Percentiles rank a stretch among this genome's conserved stretches.
phyloP scores from a whole-genome alignment of 495 filamentous ascomycete genomes.

The Annulohypoxylon moriforme region DNA sequence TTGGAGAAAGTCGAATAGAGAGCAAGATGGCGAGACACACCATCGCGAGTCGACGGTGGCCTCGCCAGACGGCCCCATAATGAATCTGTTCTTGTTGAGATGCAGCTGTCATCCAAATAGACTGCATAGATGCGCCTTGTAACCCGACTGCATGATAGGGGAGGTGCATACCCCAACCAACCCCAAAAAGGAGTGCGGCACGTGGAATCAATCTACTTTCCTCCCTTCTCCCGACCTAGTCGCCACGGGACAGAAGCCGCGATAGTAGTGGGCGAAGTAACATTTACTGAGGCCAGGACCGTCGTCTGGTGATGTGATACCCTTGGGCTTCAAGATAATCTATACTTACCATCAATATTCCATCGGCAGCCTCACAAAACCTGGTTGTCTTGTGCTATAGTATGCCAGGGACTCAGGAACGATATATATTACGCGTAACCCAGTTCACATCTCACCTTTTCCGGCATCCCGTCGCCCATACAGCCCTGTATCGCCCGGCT shows the following conservation, averaged over 20 bases:
- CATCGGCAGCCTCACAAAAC: slow-evolving; percentile 16
- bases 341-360: slow-evolving; percentile 14
- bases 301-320: slow-evolving; percentile 16
- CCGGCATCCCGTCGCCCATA: slow-evolving; percentile 16
- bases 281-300: slow-evolving; percentile 25
- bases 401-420: slow-evolving; percentile 13
- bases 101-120: slow-evolving; percentile 38
- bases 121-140: slow-evolving; percentile 27
- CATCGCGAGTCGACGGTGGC: slow-evolving; percentile 7
- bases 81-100: slow-evolving; percentile 23
- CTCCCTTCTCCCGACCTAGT: slow-evolving; percentile 38
- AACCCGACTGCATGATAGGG: slow-evolving; percentile 18
- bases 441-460: not conserved
- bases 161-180: slow-evolving; percentile 22
- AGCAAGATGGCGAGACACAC: slow-evolving; percentile 6
- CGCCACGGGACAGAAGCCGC: slow-evolving; percentile 43
- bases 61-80: not conserved
- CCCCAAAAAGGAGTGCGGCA: slow-evolving; percentile 37
- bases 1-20: slow-evolving; percentile 24
- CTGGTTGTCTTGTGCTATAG: slow-evolving; percentile 22
- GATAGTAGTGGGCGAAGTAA: slow-evolving; percentile 20
- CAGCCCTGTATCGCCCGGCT: not conserved
- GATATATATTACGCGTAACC: slow-evolving; percentile 12
- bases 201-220: slow-evolving; percentile 44
- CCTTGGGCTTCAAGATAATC: slow-evolving; percentile 24